phyloP scores from a whole-genome alignment of 108 stramenopile species.

The Discostella pseudostelligera region DNA sequence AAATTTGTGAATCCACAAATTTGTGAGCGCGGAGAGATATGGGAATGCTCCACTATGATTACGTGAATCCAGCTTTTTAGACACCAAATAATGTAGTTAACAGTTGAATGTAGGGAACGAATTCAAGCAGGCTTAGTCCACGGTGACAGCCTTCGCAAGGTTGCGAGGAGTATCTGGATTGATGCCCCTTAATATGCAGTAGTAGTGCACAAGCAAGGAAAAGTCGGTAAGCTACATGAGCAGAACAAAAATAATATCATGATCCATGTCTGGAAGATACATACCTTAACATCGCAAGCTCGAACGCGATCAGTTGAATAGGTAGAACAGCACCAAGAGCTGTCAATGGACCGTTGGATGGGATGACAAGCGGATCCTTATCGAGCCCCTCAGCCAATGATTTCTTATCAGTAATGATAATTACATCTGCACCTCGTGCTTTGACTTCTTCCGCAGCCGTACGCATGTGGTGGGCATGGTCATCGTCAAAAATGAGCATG shows the following conservation, averaged over 20 bases:
- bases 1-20: too few relatives aligned
- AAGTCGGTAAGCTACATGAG: neutral
- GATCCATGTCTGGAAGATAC: neutral
- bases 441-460: slow-evolving; percentile 94
- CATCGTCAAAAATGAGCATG: slow-evolving; percentile 94
- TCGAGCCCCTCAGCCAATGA: slow-evolving; percentile 83
- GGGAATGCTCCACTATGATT: too few relatives aligned
- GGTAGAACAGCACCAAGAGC: slow-evolving; percentile 93
- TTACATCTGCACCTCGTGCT: slow-evolving; percentile 92
- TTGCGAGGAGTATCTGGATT: slow-evolving; percentile 98
- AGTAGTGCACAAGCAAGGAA: neutral
- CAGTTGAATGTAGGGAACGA: neutral
- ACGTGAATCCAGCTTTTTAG: neutral
- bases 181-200: slow-evolving; percentile 68
- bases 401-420: slow-evolving; percentile 93
- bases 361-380: slow-evolving; percentile 89
- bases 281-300: slow-evolving; percentile 89
- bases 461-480: slow-evolving; percentile 93
- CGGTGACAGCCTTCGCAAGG: slow-evolving; percentile 98
- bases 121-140: slow-evolving; percentile 72
- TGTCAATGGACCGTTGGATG: slow-evolving; percentile 92
- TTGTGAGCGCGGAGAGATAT: too few relatives aligned
- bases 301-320: slow-evolving; percentile 96
- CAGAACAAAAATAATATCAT: neutral
- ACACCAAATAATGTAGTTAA: neutral